These are phyloP conservation scores for Aspergillus glaucus DNA, from an alignment of 2,329 filamentous ascomycete species.

Conservation along the genomic window DNA sequence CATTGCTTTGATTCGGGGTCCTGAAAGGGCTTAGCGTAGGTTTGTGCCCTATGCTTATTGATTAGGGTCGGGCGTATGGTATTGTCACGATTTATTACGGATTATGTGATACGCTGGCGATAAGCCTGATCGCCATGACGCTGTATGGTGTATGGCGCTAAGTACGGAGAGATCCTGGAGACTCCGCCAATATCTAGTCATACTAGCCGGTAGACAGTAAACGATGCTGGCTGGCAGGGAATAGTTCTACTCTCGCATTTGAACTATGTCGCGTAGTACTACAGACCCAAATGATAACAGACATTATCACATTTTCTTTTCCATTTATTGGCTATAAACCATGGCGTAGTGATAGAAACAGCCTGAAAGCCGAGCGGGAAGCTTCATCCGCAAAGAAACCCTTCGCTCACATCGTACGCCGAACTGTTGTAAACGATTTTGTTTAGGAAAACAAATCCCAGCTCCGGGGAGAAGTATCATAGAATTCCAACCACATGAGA, in stretches of 20 bases:
- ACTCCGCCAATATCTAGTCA: constrained; percentile 6
- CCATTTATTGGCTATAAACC: constrained; percentile 14
- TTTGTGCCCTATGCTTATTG: constrained; percentile 12
- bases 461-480: constrained; percentile 15
- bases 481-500: constrained; percentile 15
- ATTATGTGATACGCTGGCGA: neutral
- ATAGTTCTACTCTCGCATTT: too few relatives aligned
- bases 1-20: constrained; percentile 1
- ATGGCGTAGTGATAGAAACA: constrained; percentile 15
- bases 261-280: too few relatives aligned
- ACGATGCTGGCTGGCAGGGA: neutral
- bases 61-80: neutral
- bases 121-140: neutral
- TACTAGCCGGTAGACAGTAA: neutral
- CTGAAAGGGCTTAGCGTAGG: constrained; percentile 11
- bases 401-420: constrained; percentile 18
- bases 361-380: constrained; percentile 15
- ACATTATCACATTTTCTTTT: constrained; percentile 21
- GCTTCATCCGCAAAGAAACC: constrained; percentile 13
- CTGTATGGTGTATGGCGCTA: neutral
- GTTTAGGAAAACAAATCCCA: constrained; percentile 20
- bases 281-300: constrained; percentile 1
- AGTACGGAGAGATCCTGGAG: neutral
- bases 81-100: neutral
- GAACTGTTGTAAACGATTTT: constrained; percentile 14